Evolutionary conservation across 495 filamentous ascomycete genomes (phyloP), one percentile per base, ranked within the genome.

Genomic region (Aspergillus ostianus): DNA sequence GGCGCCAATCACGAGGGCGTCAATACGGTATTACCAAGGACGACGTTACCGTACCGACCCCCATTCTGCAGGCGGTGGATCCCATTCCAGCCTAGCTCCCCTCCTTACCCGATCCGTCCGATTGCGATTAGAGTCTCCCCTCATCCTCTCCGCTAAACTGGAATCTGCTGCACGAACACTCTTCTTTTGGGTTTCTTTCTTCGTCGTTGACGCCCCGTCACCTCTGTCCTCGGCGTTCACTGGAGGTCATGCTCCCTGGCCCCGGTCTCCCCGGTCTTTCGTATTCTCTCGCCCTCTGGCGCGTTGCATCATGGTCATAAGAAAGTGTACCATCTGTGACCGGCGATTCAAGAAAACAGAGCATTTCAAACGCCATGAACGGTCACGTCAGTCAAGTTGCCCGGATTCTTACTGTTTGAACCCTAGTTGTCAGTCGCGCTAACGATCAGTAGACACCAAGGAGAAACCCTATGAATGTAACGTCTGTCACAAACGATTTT

Each of bases 311-410:
- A 79, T 80, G 77, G 77, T 80, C 62, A 65, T 80, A 56, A 76
- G 72, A 68, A 78, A 82, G 67, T 83, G 80, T 61, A 73, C 65
- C 44, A 76, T 80, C 57, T 83, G 80, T 70, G 78, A 80, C 57
- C 72, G 79, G 50, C 76, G 72, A 54, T 83, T 82, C 70, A 78
- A 77, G 64, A 83, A 83, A 67, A 80, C 79, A 18, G 80, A 83
- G 63, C 80, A 83, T 70, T 76, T 78, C 62, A 82, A 81, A 61
- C 77, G 80, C 21, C 80, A 83, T 67, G 77, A 82, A 60, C 74
- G 80, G 58, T 82, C 79, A 29, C 79, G 80, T 83, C 67, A 73
- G 80, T 73, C 15, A 47, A 57, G 32, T 26, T 17, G n/a, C 52
- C 44, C 52, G 21, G 32, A 20, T 41, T 15, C 13, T 15, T 17